Percentiles rank a stretch among this genome's conserved stretches.
Evolutionary conservation across 371 early-diverging fungal genomes (phyloP).

Genomic region (Apophysomyces variabilis): DNA sequence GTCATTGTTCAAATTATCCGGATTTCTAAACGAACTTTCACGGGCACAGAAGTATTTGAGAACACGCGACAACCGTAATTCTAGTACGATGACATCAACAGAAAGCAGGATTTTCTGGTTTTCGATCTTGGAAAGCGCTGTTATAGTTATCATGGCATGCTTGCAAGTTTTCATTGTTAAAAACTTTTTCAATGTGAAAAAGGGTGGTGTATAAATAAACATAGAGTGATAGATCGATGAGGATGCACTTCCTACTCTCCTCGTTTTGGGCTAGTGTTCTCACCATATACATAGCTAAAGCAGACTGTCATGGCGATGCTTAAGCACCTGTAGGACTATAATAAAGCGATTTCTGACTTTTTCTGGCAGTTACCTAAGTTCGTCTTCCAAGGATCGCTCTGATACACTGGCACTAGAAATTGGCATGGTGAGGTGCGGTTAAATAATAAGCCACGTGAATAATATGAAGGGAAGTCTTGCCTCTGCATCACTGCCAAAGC

Average conservation of each 20-base stretch:
- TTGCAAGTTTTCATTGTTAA: constrained; percentile 87
- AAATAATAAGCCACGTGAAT: too few species aligned
- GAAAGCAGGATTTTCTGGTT: constrained; percentile 90
- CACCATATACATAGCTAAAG: background rate
- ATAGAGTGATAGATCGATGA: too few species aligned
- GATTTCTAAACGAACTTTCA: constrained; percentile 62
- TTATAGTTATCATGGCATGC: constrained; percentile 81
- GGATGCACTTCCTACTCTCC: too few species aligned
- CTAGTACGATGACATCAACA: constrained; percentile 83
- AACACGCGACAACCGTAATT: constrained; percentile 87
- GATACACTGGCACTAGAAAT: background rate
- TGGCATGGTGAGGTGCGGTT: background rate
- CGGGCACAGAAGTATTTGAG: constrained; percentile 87
- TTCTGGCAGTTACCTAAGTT: too few species aligned
- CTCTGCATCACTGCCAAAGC: background rate
- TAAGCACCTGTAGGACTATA: too few species aligned
- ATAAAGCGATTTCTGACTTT: too few species aligned
- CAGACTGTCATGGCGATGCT: background rate
- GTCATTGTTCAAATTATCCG: constrained; percentile 54
- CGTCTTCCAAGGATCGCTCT: background rate
- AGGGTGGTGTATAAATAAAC: constrained; percentile 57
- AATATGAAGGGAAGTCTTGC: background rate
- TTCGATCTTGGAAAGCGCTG: constrained; percentile 70
- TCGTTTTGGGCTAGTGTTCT: too few species aligned
- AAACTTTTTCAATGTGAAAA: constrained; percentile 73